Conservation (phyloP, 768 basidiomycete species). For the Leucogyrophana mollusca region DNA sequence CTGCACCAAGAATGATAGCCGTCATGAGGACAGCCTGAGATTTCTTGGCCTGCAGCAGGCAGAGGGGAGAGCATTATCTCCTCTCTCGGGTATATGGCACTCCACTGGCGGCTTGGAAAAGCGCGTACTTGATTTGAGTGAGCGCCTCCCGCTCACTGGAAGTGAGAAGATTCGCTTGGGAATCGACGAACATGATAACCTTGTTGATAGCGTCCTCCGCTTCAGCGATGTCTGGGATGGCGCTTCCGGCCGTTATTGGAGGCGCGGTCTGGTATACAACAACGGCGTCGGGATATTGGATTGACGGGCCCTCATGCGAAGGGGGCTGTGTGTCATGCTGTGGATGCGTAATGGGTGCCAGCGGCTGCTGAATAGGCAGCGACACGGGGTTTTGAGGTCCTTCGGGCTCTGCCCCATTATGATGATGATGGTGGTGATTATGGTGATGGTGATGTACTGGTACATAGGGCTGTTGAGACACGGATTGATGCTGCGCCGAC, state of each 20-base stretch:
- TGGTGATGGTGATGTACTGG: constrained; percentile 16
- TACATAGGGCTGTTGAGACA: constrained; percentile 28
- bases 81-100: constrained; percentile 34
- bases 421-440: constrained; percentile 15
- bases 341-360: constrained; percentile 15
- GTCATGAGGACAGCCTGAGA: no score
- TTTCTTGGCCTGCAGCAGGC: no score
- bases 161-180: constrained; percentile 31
- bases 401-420: constrained; percentile 20
- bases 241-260: constrained; percentile 29
- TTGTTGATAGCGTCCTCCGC: constrained; percentile 55
- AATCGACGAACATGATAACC: constrained; percentile 53
- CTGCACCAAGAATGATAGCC: no score
- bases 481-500: constrained; percentile 23
- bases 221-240: constrained; percentile 41
- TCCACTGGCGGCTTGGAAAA: constrained; percentile 48
- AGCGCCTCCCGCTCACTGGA: constrained; percentile 40
- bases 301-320: constrained; percentile 18
- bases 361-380: constrained; percentile 27
- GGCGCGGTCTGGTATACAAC: constrained; percentile 33
- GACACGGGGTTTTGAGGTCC: constrained; percentile 28
- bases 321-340: constrained; percentile 29
- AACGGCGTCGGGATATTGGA: constrained; percentile 25
- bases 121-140: constrained; percentile 46
- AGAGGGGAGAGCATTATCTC: constrained; percentile 16